A percentile compares a stretch with the other conserved stretches of the same genome.
Evolutionary conservation across 1,139 yeast genomes (phyloP).

Genomic region (Scheffersomyces quercinus): DNA sequence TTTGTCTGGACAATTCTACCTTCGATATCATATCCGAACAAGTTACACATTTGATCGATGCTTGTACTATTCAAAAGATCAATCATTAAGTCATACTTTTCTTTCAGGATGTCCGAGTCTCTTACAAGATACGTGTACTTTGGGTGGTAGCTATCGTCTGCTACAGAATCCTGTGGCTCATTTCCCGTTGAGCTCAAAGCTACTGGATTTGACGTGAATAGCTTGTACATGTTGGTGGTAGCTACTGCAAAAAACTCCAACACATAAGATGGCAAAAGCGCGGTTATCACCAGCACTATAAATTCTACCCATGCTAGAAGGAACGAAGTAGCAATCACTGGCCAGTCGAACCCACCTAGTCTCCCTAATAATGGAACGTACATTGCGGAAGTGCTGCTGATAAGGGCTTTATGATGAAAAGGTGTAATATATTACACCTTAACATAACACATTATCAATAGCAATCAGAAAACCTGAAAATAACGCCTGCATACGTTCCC

Average conservation of each 20-base stretch:
- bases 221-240: slow-evolving; percentile 27
- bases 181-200: slow-evolving; percentile 18
- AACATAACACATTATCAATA: no score
- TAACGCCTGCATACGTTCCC: no score
- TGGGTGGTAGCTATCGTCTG: not conserved
- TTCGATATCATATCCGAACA: slow-evolving; percentile 43
- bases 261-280: slow-evolving; percentile 32
- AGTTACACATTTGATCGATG: slow-evolving; percentile 35
- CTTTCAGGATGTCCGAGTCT: slow-evolving; percentile 13
- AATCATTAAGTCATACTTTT: slow-evolving; percentile 30
- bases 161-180: slow-evolving; percentile 8
- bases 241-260: slow-evolving; percentile 31
- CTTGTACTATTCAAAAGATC: slow-evolving; percentile 32
- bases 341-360: slow-evolving; percentile 34
- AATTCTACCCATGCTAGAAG: slow-evolving; percentile 45
- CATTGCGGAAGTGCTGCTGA: slow-evolving; percentile 17
- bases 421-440: no score
- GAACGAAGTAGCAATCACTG: slow-evolving; percentile 34
- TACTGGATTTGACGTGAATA: slow-evolving; percentile 30
- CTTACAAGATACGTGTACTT: slow-evolving; percentile 11
- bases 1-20: slow-evolving; percentile 40
- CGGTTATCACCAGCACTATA: slow-evolving; percentile 33
- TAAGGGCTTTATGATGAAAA: no score
- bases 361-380: slow-evolving; percentile 42
- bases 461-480: no score